Evolutionary conservation across 176 grass and related monocot genomes (phyloP).

Genomic region (Eremochloa ophiuroides): DNA sequence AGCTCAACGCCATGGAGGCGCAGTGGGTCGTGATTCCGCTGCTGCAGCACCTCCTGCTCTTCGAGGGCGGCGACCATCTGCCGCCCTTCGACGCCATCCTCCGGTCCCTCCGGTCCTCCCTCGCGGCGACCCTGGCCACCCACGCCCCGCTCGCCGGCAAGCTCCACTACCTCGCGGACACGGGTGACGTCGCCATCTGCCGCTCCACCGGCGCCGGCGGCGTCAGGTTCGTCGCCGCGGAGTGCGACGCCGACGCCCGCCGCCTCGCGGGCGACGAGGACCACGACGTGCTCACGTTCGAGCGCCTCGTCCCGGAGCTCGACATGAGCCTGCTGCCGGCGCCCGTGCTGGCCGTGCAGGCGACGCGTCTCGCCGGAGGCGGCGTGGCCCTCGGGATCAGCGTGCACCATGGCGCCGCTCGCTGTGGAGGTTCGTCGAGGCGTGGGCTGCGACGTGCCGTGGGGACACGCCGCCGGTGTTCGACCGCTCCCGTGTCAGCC

Average conservation of each 20-base stretch:
- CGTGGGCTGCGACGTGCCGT: constrained; percentile 4
- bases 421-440: constrained; percentile 27
- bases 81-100: constrained; percentile 24
- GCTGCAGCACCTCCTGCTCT: constrained; percentile 35
- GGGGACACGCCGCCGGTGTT: not conserved
- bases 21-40: not conserved
- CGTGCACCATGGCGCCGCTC: constrained; percentile 17
- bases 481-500: not conserved
- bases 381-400: constrained; percentile 17
- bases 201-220: not conserved
- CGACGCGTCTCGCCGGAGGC: constrained; percentile 18
- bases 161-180: constrained; percentile 17
- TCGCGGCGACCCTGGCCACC: constrained; percentile 13
- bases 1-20: constrained; percentile 33
- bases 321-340: constrained; percentile 38
- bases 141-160: constrained; percentile 34
- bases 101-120: constrained; percentile 22
- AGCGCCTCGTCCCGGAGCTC: constrained; percentile 30
- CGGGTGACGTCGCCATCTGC: constrained; percentile 35
- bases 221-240: constrained; percentile 34
- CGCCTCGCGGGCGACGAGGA: constrained; percentile 27
- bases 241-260: constrained; percentile 29
- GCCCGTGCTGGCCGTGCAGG: constrained; percentile 47
- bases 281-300: constrained; percentile 23
- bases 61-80: not conserved